Evolutionary conservation across 2,329 filamentous ascomycete species (phyloP).

Genomic region (Ramularia collo-cygni): DNA sequence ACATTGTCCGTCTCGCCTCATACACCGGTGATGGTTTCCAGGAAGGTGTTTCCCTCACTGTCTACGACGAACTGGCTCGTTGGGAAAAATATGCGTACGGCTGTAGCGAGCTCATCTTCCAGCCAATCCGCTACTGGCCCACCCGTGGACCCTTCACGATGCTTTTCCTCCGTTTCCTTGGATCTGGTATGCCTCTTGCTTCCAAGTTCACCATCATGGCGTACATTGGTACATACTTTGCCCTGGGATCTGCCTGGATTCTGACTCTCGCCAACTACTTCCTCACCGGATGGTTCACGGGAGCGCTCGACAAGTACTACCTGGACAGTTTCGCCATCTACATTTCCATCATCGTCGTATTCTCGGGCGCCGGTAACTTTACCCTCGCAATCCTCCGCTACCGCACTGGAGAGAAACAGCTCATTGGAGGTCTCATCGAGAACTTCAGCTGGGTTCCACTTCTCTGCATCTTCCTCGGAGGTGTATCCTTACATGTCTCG

Average conservation of each 20-base stretch:
- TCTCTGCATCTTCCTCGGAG: constrained; percentile 35
- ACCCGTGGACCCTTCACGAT: constrained; percentile 70
- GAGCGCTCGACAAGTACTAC: constrained; percentile 73
- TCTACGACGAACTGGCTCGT: constrained; percentile 75
- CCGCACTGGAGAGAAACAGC: constrained; percentile 56
- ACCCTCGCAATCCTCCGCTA: constrained; percentile 67
- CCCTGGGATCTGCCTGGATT: constrained; percentile 68
- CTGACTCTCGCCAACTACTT: constrained; percentile 70
- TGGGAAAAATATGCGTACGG: constrained; percentile 87
- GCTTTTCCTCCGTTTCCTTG: constrained; percentile 67
- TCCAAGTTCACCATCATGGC: constrained; percentile 70
- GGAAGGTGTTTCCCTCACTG: constrained; percentile 75
- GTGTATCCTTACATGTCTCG: constrained; percentile 34
- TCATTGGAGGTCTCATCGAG: constrained; percentile 47
- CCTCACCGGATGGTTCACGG: constrained; percentile 68
- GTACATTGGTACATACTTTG: constrained; percentile 76
- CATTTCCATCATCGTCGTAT: constrained; percentile 73
- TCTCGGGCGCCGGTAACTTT: constrained; percentile 68
- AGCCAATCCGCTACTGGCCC: constrained; percentile 67
- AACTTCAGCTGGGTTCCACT: constrained; percentile 61
- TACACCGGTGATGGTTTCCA: constrained; percentile 74
- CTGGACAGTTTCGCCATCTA: constrained; percentile 72
- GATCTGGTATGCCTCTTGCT: constrained; percentile 65
- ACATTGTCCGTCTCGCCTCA: constrained; percentile 64
- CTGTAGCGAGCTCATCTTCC: constrained; percentile 75